Evolutionary conservation across 2,329 filamentous ascomycete genomes (phyloP), one percentile per base, ranked within the genome.

Genomic region (Endothia cerciana): DNA sequence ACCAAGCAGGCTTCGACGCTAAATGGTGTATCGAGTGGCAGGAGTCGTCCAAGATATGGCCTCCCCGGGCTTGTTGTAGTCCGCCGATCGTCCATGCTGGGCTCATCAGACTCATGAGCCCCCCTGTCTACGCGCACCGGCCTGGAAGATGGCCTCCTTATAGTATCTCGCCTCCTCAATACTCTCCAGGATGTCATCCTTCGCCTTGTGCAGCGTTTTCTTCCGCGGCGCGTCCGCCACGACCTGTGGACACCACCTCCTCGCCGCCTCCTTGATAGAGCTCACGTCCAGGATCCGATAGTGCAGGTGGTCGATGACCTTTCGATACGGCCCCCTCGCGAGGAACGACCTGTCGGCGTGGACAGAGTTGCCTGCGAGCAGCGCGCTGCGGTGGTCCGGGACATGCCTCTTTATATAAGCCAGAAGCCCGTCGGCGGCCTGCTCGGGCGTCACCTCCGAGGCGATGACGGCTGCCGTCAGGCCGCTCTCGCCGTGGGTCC

Each of bases 211-310:
- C 61, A 89, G 80, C 45, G 86, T 87, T 74, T 85, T 86, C 82
- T 98, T 98, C 69, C 74, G 77, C 15, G 94, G 94, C 36, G 86
- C 88, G 55, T 82, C 81, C 68, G 91, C 74, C 10, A 91, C 76
- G 8, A 86, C 82, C n/a, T 81, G 76, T 1, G 84, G 83, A 53
- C 88, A 89, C 94, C 95, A 99, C 56, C 94, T 85, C 70, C 88
- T 86, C 22, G 89, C 91, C 28, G 92, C 94, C 81, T 99, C 95
- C 80, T 98, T 98, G 74, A 98, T 87, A 57, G 89, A 86, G 77
- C 93, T 97, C 63, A 98, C 93, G 76, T 99, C 95, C 58, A 98
- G 80, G 69, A 99, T 91, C 19, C 95, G 87, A 78, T 99, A 93
- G 78, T 97, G 91, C 70, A 99, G 81, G 77, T 95, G 87, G 65